phyloP scores from a whole-genome alignment of 805 yeast species.

The Saturnispora dispora region DNA sequence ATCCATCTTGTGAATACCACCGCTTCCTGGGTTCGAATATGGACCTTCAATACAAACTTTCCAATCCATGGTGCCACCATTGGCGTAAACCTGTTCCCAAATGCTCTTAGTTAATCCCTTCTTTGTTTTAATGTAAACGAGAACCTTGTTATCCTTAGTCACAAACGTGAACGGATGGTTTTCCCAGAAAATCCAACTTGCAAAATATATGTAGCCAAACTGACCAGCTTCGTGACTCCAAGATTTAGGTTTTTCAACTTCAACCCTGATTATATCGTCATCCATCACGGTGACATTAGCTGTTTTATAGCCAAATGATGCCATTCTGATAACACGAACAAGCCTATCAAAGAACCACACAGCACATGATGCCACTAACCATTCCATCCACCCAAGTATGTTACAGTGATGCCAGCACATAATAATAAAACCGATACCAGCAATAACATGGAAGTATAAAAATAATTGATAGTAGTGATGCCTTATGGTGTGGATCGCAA shows the following conservation, averaged over 20 bases:
- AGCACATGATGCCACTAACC: conserved; percentile 31
- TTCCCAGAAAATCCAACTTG: conserved; percentile 50
- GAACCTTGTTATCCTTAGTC: conserved; percentile 29
- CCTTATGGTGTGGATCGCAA: conserved; percentile 44
- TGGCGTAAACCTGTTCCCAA: conserved; percentile 21
- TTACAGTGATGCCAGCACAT: conserved; percentile 52
- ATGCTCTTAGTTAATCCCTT: conserved; percentile 44
- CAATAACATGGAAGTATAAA: conserved; percentile 42
- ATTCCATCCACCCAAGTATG: conserved; percentile 27
- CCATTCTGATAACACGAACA: conserved; percentile 30
- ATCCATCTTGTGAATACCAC: conserved; percentile 40
- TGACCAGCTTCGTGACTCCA: conserved; percentile 49
- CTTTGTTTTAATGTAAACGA: conserved; percentile 38
- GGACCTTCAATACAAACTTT: conserved; percentile 54
- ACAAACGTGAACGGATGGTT: conserved; percentile 63
- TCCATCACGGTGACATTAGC: conserved; percentile 12
- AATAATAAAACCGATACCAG: conserved; percentile 44
- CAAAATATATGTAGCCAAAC: conserved; percentile 47
- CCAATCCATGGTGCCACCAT: conserved; percentile 8
- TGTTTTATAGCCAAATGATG: conserved; percentile 16
- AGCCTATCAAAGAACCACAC: conserved; percentile 48
- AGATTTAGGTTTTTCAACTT: conserved; percentile 12
- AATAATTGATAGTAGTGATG: conserved; percentile 49
- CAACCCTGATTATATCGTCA: conserved; percentile 8
- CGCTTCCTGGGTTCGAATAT: conserved; percentile 39